phyloP scores from a whole-genome alignment of 768 basidiomycete genomes.

The Sutorius australiensis region DNA sequence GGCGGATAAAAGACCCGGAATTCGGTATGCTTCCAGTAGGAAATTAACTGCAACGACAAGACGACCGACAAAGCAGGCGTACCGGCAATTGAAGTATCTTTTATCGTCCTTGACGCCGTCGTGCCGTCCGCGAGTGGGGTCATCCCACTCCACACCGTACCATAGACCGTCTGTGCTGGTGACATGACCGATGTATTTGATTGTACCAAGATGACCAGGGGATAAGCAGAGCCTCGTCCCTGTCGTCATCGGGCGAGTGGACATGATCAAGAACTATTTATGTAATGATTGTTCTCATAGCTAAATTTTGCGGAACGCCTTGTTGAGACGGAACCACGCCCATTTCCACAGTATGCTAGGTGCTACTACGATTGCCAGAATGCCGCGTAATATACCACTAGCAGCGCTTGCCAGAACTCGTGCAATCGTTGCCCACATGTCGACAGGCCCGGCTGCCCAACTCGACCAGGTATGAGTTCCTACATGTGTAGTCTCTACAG shows the following conservation, averaged over 20 bases:
- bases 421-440: slow-evolving; percentile 35
- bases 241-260: slow-evolving; percentile 27
- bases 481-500: background rate
- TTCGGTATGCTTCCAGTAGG: slow-evolving; percentile 45
- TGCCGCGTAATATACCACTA: slow-evolving; percentile 26
- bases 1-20: slow-evolving; percentile 80
- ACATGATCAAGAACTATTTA: slow-evolving; percentile 13
- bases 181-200: slow-evolving; percentile 66
- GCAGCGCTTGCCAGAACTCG: slow-evolving; percentile 29
- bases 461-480: slow-evolving; percentile 25
- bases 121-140: slow-evolving; percentile 80
- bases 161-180: slow-evolving; percentile 63
- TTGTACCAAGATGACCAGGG: slow-evolving; percentile 57
- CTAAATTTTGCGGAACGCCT: slow-evolving; percentile 8
- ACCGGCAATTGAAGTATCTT: slow-evolving; percentile 79
- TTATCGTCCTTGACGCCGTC: slow-evolving; percentile 75
- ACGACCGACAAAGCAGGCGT: slow-evolving; percentile 21
- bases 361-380: slow-evolving; percentile 23
- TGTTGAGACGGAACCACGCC: background rate
- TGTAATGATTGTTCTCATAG: slow-evolving; percentile 11
- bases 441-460: slow-evolving; percentile 17
- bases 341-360: slow-evolving; percentile 26
- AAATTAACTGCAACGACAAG: slow-evolving; percentile 8
- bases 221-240: slow-evolving; percentile 54
- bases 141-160: slow-evolving; percentile 99